A percentile compares a stretch with the other conserved stretches of the same genome.
Conservation (phyloP, 176 grass and related monocot genomes). For the bread wheat (Triticum aestivum) region IWGSC_CS_RefSeq_v2.1 NC_057804.1:481345887-481346386, state of each 20-base stretch:
- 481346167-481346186: conserved; percentile 42
- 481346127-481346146: neutral
- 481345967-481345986: neutral
- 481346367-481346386: conserved; percentile 32
- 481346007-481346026: neutral
- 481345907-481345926: no score
- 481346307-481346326: neutral
- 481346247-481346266: neutral
- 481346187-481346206: conserved; percentile 42
- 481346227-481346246: neutral
- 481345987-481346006: neutral
- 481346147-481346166: neutral
- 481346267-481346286: neutral
- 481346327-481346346: conserved; percentile 33
- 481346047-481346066: neutral
- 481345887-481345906: no score
- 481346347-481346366: conserved; percentile 38
- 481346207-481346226: conserved; percentile 48
- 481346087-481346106: neutral
- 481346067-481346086: neutral
- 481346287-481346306: conserved; percentile 19
- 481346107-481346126: neutral
- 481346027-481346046: neutral
- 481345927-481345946: neutral
- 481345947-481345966: neutral